phyloP scores from a whole-genome alignment of 345 rosid species.

The Iberis pinnata region DNA sequence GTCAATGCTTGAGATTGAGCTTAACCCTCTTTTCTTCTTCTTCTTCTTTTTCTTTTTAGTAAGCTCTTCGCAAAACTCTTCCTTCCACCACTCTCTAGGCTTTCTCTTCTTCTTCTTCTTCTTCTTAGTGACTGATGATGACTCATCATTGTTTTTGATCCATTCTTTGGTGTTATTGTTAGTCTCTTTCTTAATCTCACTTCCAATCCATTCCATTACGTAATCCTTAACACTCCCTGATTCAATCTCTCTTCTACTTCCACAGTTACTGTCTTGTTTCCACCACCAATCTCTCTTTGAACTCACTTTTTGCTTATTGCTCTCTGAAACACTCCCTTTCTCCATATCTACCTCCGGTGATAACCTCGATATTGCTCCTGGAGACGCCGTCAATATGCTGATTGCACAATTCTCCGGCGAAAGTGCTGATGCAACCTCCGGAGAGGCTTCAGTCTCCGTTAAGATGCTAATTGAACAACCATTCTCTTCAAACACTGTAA shows the following conservation, averaged over 20 bases:
- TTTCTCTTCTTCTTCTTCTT: slow-evolving; percentile 50
- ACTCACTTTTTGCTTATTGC: slow-evolving; percentile 33
- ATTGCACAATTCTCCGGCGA: slow-evolving; percentile 19
- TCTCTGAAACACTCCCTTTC: slow-evolving; percentile 45
- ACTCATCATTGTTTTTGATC: slow-evolving; percentile 25
- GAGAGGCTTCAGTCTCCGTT: slow-evolving; percentile 11
- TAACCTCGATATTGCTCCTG: slow-evolving; percentile 20
- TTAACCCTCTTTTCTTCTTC: slow-evolving; percentile 40
- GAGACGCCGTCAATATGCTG: slow-evolving; percentile 20
- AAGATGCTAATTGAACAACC: slow-evolving; percentile 35
- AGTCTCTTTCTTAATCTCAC: slow-evolving; percentile 62
- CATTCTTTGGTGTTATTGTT: slow-evolving; percentile 26
- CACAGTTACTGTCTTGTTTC: slow-evolving; percentile 56
- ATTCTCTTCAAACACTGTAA: slow-evolving; percentile 51
- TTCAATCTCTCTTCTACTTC: slow-evolving; percentile 39
- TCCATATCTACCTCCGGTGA: slow-evolving; percentile 41
- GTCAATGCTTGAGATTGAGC: slow-evolving; percentile 42
- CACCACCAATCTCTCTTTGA: slow-evolving; percentile 71
- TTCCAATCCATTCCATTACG: slow-evolving; percentile 79
- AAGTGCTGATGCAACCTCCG: background rate
- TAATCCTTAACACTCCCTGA: slow-evolving; percentile 73
- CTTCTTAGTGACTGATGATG: slow-evolving; percentile 32
- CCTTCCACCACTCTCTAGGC: slow-evolving; percentile 88
- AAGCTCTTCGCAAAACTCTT: slow-evolving; percentile 71
- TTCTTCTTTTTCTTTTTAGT: slow-evolving; percentile 42